Evolutionary conservation across 2,329 filamentous ascomycete species (phyloP).

Genomic region (Xylaria sp.): DNA sequence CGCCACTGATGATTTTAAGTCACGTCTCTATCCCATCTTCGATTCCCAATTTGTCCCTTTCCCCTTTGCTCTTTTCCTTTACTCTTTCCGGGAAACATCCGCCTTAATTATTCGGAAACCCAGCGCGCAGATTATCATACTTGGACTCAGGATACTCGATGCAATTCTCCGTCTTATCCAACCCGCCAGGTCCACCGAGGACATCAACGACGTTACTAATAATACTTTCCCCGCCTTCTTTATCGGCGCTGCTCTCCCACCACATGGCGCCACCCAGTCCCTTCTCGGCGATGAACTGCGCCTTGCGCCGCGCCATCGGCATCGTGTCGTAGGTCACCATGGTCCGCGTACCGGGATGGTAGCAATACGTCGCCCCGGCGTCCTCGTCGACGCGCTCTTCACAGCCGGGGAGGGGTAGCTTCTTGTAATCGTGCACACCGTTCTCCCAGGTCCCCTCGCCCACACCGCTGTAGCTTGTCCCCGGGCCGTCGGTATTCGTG

Average conservation of each 20-base stretch:
- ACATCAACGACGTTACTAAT: constrained; percentile 71
- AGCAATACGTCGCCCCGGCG: constrained; percentile 80
- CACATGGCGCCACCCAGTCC: constrained; percentile 93
- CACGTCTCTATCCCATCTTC: neutral
- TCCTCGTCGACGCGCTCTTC: constrained; percentile 71
- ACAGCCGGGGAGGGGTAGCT: constrained; percentile 75
- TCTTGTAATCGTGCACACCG: constrained; percentile 91
- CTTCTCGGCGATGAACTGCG: constrained; percentile 72
- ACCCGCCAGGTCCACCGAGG: constrained; percentile 63
- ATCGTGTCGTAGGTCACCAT: constrained; percentile 86
- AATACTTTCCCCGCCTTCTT: constrained; percentile 71
- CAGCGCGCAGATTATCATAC: constrained; percentile 75
- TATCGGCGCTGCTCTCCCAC: constrained; percentile 92
- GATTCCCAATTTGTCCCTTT: neutral
- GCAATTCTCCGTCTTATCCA: constrained; percentile 68
- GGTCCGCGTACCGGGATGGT: constrained; percentile 68
- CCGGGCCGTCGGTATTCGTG: constrained; percentile 78
- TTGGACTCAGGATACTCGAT: constrained; percentile 72
- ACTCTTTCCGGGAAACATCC: neutral
- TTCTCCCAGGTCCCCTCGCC: constrained; percentile 86
- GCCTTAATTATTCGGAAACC: constrained; percentile 60
- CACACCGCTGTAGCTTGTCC: constrained; percentile 74
- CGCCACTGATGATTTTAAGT: too few species aligned
- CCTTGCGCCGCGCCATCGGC: constrained; percentile 74
- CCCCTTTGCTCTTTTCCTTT: too few species aligned